Evolutionary conservation across 768 basidiomycete genomes (phyloP).

Genomic region (Filobasidium wieringae): DNA sequence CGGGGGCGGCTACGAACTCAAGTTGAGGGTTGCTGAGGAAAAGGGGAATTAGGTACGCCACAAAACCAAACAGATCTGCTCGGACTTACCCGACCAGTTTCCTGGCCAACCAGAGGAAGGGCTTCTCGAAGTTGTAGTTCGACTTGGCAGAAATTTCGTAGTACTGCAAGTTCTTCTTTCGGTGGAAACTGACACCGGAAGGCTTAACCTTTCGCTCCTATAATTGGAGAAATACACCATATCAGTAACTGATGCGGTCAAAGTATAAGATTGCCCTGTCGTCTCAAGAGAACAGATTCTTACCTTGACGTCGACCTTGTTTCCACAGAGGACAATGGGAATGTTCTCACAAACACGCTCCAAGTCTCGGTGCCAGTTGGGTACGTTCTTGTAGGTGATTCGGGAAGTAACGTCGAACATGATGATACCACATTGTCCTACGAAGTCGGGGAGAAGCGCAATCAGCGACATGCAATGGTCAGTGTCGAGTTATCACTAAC

Average conservation of each 20-base stretch:
- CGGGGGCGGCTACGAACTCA: conserved; percentile 94
- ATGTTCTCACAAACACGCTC: conserved; percentile 99
- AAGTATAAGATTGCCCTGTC: background rate
- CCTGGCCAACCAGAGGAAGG: conserved; percentile 97
- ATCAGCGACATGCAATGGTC: background rate
- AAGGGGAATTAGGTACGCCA: background rate
- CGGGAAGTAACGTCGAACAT: conserved; percentile 99
- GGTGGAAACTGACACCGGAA: conserved; percentile 94
- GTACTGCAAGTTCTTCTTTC: conserved; percentile 99
- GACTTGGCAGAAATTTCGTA: conserved; percentile 99
- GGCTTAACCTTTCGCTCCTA: conserved; percentile 99
- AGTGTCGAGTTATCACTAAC: conserved; percentile 1
- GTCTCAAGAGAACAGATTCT: conserved; percentile 20
- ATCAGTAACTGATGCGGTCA: background rate
- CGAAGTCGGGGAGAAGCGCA: conserved; percentile 38
- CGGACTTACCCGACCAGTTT: conserved; percentile 82
- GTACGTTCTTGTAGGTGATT: conserved; percentile 99
- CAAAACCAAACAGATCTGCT: background rate
- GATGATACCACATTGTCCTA: conserved; percentile 99
- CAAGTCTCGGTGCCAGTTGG: conserved; percentile 97
- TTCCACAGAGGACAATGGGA: conserved; percentile 96
- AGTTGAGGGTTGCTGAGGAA: conserved; percentile 59
- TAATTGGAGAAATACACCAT: background rate
- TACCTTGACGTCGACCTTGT: conserved; percentile 99
- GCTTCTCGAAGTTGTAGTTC: conserved; percentile 99